phyloP scores from a whole-genome alignment of 2,329 filamentous ascomycete species.

The Sarocladium oryzae region DNA sequence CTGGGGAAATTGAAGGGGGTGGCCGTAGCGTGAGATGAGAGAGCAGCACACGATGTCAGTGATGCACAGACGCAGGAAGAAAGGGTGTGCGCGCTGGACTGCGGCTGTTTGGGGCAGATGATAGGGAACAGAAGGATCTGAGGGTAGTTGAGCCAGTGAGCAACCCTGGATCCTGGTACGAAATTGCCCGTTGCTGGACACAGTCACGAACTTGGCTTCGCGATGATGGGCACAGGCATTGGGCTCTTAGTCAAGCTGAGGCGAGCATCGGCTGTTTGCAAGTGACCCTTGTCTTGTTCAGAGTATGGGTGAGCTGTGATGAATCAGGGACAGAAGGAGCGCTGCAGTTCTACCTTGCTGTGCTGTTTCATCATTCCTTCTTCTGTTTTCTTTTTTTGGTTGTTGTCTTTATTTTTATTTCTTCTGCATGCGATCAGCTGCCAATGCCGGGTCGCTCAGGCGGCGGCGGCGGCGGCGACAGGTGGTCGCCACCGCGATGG shows the following conservation, averaged over 20 bases:
- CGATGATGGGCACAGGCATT: constrained; percentile 1
- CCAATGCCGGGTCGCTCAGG: background rate
- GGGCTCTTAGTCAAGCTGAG: background rate
- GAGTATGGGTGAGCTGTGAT: too few relatives aligned
- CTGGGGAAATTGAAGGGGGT: background rate
- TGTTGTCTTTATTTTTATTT: too few relatives aligned
- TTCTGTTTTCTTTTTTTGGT: too few relatives aligned
- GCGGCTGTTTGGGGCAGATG: constrained; percentile 8
- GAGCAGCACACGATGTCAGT: background rate
- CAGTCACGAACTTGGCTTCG: constrained; percentile 6
- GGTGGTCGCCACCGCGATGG: too few relatives aligned
- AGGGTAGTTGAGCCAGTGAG: background rate
- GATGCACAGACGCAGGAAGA: background rate
- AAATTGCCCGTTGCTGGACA: too few relatives aligned
- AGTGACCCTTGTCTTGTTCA: background rate
- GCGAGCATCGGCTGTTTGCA: background rate
- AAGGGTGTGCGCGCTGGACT: background rate
- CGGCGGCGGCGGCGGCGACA: too few relatives aligned
- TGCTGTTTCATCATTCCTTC: background rate
- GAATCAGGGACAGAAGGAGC: too few relatives aligned
- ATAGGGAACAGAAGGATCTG: background rate
- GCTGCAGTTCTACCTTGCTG: too few relatives aligned
- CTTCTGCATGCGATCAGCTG: background rate
- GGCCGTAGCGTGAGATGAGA: background rate
- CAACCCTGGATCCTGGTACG: background rate